These are phyloP conservation scores for Luvunga scandens DNA, from an alignment of 345 rosid species.

Conservation along the genomic window DNA sequence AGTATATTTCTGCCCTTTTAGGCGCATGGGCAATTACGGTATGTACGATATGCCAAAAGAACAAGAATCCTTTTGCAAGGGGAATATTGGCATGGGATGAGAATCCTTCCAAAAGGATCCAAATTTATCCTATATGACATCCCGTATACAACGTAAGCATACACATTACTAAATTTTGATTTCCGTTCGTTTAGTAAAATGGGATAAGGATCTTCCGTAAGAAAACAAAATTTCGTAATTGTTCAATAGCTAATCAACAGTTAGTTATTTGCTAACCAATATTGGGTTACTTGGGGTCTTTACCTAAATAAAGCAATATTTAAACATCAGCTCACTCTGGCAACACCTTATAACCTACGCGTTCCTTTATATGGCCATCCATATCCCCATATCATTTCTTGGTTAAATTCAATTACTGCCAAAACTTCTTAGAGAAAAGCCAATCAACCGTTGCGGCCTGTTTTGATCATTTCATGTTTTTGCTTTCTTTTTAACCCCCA, in stretches of 20 bases:
- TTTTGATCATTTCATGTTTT: not conserved
- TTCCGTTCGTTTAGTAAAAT: not conserved
- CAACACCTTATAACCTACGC: not conserved
- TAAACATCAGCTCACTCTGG: not conserved
- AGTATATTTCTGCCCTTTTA: not conserved
- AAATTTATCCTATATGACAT: not conserved
- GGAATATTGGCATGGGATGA: not conserved
- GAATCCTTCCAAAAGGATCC: not conserved
- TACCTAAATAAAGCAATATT: not conserved
- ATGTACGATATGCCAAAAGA: constrained; percentile 11
- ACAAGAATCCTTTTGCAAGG: not conserved
- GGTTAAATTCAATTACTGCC: not conserved
- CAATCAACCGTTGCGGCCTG: too few species aligned
- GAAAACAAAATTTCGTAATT: not conserved
- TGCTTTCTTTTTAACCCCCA: too few species aligned
- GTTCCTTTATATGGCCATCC: not conserved
- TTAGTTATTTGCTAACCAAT: not conserved
- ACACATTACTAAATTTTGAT: not conserved
- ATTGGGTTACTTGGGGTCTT: not conserved
- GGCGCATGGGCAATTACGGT: not conserved
- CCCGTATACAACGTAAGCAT: not conserved
- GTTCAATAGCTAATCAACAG: not conserved
- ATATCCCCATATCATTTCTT: not conserved
- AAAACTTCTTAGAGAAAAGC: too few species aligned
- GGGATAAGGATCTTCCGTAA: not conserved